Conservation (phyloP, 2,329 filamentous ascomycete species). For the Fusarium hostae region DNA sequence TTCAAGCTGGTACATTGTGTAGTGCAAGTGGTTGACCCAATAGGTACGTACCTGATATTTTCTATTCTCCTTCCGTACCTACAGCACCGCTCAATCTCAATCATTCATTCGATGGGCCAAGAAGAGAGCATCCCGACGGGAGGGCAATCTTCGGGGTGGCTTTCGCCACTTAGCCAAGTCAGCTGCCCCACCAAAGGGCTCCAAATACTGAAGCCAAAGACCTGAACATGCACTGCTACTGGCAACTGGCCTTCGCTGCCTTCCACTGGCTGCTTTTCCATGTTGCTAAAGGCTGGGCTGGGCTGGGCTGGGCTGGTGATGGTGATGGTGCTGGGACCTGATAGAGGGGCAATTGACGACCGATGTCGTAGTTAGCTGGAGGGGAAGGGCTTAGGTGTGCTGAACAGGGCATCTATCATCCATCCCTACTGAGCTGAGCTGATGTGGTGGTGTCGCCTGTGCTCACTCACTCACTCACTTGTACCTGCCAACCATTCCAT, state of each 20-base stretch:
- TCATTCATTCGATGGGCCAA: conserved; percentile 11
- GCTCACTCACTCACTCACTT: conserved; percentile 1
- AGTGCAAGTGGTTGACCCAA: neutral
- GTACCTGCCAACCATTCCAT: neutral
- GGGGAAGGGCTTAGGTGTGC: neutral
- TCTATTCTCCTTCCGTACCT: conserved; percentile 26
- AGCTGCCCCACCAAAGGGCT: conserved; percentile 48
- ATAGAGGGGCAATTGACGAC: neutral
- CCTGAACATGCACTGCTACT: conserved; percentile 27
- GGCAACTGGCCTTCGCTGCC: conserved; percentile 19
- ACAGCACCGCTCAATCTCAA: neutral
- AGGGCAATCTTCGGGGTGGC: conserved; percentile 39
- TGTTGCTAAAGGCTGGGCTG: conserved; percentile 13
- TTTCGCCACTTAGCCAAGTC: conserved; percentile 49
- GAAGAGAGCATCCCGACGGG: conserved; percentile 7
- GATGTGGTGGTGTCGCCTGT: conserved; percentile 25
- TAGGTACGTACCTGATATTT: conserved; percentile 24
- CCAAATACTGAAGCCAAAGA: conserved; percentile 30
- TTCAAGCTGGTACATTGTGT: neutral
- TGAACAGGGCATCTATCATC: conserved; percentile 12
- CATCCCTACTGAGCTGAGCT: conserved; percentile 8
- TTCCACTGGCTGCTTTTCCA: neutral
- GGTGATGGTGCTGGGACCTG: neutral
- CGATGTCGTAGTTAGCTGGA: neutral
- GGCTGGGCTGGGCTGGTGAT: neutral